Evolutionary conservation across 768 basidiomycete genomes (phyloP), one percentile per base, ranked within the genome.

Genomic region (Suillus alpinus): DNA sequence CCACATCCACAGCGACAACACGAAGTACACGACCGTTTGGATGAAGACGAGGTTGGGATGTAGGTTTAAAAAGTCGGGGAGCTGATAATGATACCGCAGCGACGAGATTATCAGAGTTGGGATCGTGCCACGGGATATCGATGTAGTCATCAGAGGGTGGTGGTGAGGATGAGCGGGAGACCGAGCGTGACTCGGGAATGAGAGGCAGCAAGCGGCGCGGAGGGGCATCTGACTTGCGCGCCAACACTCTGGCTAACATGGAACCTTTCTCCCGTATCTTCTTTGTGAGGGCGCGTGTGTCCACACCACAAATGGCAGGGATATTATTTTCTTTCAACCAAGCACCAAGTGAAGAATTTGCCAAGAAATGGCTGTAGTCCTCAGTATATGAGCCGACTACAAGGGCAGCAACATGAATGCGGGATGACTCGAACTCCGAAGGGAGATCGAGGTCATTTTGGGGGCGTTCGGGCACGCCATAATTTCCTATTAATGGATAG

Each of bases 281-380:
- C 84, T 98, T 98, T 57, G 97, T 98, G 71, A 99, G 85, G 58
- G 91, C 93, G 66, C 97, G 89, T 1, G 97, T 98, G 78, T 98
- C 97, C 60, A 98, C 84, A 64, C 97, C 97, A 74, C 88, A 97
- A 57, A 99, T 86, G 65, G 96, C 97, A 6, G 96, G 96, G 39
- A 99, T 80, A 44, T 86, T 89, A 68, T 95, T 94, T 76, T 98
- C 94, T 76, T 94, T 93, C 57, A 98, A 85, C 97, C 97, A 99
- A 64, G 86, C 72, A 55, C 90, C 89, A 18, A 99, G 82, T 9
- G 92, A 94, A 5, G 94, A 94, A 52, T 79, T 79, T 47, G 96
- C 95, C 44, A 98, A 86, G 80, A 92, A 96, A 76, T 99, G 96
- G 66, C 92, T 94, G 78, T 90, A 96, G 65, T 95, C 88, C 67